Evolutionary conservation across 2,329 filamentous ascomycete genomes (phyloP), one percentile per base, ranked within the genome.

Genomic region (Apiospora malaysiana): DNA sequence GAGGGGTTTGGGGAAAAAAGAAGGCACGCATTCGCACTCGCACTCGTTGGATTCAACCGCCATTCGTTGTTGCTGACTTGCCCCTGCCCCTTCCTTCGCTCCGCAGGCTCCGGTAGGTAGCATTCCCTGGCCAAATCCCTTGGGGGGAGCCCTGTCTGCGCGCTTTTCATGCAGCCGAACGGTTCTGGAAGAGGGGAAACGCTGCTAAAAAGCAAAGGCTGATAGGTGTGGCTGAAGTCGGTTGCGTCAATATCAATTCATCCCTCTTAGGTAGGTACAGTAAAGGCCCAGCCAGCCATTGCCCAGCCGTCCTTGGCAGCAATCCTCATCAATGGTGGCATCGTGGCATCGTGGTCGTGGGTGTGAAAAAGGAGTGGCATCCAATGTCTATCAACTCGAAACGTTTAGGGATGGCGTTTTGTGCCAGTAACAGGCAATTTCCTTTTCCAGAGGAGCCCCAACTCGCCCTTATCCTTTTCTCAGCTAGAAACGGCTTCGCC

Each of bases 381-480:
- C 18, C n/a, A n/a, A n/a, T n/a, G n/a, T 56, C 25, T 5, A 23
- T 49, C 5, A 23, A 27, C 12, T 27, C 25, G 49, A 18, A 32
- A 59, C 51, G 51, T 7, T 59, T 56, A 21, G 51, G 23, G 37
- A 59, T 59, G 51, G 51, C 51, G 51, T 59, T 59, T 59, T 59
- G 27, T 37, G 32, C 27, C 51, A 59, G 32, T 59, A 59, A 16
- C 51, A 59, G 51, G 51, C 51, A 59, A 59, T 59, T 59, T 59
- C 51, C 51, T 59, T 59, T 59, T 59, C 51, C 51, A 45, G 42
- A 45, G 42, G 16, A 16, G 42, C 42, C 42, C 3, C 3, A 32
- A 6, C 32, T 32, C 32, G 32, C 32, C 32, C 47, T 51, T 51
- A 25, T 27, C 47, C 23, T 25, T 27, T 51, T 59, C 27, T 32